Percentiles rank a stretch among this genome's conserved stretches.
Conservation (phyloP, 768 basidiomycete genomes). For the Suillus alpinus region DNA sequence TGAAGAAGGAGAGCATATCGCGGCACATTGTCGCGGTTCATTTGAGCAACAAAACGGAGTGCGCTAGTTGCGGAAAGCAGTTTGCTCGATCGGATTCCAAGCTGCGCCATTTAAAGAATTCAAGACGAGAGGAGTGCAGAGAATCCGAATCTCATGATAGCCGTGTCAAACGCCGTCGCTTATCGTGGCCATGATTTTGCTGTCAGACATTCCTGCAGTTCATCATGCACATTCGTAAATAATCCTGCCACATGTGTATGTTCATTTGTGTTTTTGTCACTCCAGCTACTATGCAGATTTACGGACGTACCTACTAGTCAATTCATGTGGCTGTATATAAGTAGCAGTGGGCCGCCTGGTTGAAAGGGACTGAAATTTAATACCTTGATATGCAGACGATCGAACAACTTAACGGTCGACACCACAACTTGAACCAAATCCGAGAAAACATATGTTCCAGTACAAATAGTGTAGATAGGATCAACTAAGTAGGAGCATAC, state of each 20-base stretch:
- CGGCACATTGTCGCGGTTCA: constrained; percentile 26
- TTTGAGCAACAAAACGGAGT: constrained; percentile 17
- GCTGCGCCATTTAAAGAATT: constrained; percentile 20
- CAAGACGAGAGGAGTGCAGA: neutral
- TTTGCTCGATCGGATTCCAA: constrained; percentile 28
- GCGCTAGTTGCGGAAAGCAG: constrained; percentile 12
- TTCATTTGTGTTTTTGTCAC: neutral
- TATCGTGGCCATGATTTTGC: neutral
- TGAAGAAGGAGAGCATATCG: constrained; percentile 24
- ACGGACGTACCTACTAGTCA: neutral
- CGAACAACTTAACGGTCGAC: neutral
- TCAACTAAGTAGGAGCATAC: neutral
- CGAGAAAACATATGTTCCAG: neutral
- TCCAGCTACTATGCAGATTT: neutral
- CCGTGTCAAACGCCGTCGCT: neutral
- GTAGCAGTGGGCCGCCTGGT: neutral
- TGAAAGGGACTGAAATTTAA: neutral
- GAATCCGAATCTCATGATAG: neutral
- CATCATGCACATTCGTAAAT: neutral
- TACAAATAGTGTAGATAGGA: neutral
- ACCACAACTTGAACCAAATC: neutral
- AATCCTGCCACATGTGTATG: neutral
- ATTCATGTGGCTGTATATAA: neutral
- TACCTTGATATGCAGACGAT: neutral
- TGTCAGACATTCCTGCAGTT: neutral